Evolutionary conservation across 305 asterid genomes (phyloP), one percentile per base, ranked within the genome.

Genomic region (Ruellia speciosa): DNA sequence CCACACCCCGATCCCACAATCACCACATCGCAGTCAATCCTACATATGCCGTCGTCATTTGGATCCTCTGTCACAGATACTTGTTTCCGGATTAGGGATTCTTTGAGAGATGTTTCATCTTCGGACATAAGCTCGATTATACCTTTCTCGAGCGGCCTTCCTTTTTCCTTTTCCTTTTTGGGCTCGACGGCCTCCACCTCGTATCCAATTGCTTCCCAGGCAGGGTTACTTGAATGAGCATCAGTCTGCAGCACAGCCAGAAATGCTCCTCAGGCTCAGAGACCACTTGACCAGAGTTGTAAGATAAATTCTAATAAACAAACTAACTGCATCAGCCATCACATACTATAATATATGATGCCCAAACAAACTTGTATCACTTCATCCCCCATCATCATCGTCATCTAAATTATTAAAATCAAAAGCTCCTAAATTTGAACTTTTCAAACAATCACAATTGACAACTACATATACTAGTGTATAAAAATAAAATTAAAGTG

Each of bases 1-100:
- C 95, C 98, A 19, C 88, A 72, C 50, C 98, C 98, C 7, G 98
- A 90, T 60, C 98, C 98, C 3, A 90, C 87, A 13, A 90, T 77
- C 68, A 87, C 90, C 18, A 87, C 95, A 49, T 90, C 98, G 19
- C 98, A 90, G 64, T 65, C 75, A 58, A 90, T 75, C 54, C 61
- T 80, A 16, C 37, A 66, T 0, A 19, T 18, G 24, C 70, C 49
- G 0, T 58, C 66, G 3, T 24, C 4, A 24, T 66, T 50, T 2
- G 69, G 67, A 14, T 76, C 87, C 13, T 77, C 88, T 0, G 59
- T 56, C 14, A 81, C 72, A 8, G 18, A 0, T 37, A 90, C 14
- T 39, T 85, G 93, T 62, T 81, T 90, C 47, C 67, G 70, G 72
- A 68, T 53, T 28, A 85, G 75, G 34, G 88, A 74, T 41, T 82